phyloP scores from a whole-genome alignment of 495 filamentous ascomycete species.

The Neurospora tetraspora region DNA sequence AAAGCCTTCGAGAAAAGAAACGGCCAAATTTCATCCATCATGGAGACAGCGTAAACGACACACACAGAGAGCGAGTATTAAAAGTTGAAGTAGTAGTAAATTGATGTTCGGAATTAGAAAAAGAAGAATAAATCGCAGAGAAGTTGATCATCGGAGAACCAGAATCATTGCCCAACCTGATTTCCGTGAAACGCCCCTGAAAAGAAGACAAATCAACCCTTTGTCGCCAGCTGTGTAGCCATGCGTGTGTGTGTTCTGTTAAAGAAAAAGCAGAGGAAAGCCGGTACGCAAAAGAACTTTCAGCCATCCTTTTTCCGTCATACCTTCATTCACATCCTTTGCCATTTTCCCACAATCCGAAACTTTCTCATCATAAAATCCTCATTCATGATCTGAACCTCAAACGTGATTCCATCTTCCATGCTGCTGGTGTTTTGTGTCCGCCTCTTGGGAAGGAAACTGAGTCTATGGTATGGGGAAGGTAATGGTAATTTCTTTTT shows the following conservation, averaged over 20 bases:
- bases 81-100: neutral
- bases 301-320: neutral
- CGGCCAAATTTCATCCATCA: neutral
- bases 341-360: neutral
- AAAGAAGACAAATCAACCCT: neutral
- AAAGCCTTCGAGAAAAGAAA: neutral
- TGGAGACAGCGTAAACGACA: neutral
- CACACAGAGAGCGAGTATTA: neutral
- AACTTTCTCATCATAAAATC: neutral
- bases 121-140: neutral
- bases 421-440: neutral
- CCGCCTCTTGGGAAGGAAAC: neutral
- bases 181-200: neutral
- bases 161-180: neutral
- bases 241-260: neutral
- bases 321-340: neutral
- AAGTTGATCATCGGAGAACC: neutral
- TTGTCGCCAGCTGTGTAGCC: neutral
- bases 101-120: neutral
- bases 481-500: slow-evolving; percentile 1
- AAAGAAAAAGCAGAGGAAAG: neutral
- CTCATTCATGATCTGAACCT: neutral
- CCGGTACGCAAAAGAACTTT: neutral
- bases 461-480: neutral
- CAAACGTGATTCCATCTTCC: neutral